Conservation (phyloP, 164 flowering plant genomes). For the Liquidambar formosana region DNA sequence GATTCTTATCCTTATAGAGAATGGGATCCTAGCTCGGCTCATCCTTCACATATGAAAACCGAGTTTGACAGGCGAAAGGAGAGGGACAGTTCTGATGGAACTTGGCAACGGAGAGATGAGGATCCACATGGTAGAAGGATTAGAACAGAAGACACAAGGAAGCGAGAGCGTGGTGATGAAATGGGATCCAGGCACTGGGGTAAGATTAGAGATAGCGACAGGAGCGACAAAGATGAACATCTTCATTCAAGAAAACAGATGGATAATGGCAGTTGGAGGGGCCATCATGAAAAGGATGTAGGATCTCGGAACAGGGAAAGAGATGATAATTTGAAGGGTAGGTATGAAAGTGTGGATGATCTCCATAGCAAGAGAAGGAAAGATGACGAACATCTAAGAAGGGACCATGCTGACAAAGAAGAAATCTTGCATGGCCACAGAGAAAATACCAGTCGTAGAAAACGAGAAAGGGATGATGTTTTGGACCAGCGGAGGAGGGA, state of each 20-base stretch:
- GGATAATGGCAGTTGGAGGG: conserved; percentile 74
- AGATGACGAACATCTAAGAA: conserved; percentile 60
- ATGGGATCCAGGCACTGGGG: conserved; percentile 54
- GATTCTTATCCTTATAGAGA: conserved; percentile 56
- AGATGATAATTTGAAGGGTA: conserved; percentile 51
- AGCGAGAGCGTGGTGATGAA: conserved; percentile 63
- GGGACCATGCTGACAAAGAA: conserved; percentile 68
- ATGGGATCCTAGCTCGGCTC: conserved; percentile 45
- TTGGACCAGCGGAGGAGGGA: conserved; percentile 65
- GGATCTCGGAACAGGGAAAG: conserved; percentile 65
- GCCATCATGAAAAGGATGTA: conserved; percentile 58
- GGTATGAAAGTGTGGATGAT: conserved; percentile 62
- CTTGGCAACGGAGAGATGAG: conserved; percentile 69
- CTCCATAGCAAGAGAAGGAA: conserved; percentile 66
- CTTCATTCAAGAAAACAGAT: conserved; percentile 53
- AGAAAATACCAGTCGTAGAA: conserved; percentile 62
- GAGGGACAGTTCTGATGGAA: conserved; percentile 51
- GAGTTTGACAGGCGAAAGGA: conserved; percentile 73
- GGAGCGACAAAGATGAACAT: conserved; percentile 65
- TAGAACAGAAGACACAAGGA: conserved; percentile 67
- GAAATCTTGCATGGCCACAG: conserved; percentile 51
- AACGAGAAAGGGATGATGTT: conserved; percentile 76
- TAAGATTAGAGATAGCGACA: conserved; percentile 69
- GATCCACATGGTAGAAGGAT: conserved; percentile 54
- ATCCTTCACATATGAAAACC: conserved; percentile 37